A percentile compares a stretch with the other conserved stretches of the same genome.
These are phyloP conservation scores for Artemisia princeps DNA, from an alignment of 140 eudicot genomes.

Conservation along the genomic window DNA sequence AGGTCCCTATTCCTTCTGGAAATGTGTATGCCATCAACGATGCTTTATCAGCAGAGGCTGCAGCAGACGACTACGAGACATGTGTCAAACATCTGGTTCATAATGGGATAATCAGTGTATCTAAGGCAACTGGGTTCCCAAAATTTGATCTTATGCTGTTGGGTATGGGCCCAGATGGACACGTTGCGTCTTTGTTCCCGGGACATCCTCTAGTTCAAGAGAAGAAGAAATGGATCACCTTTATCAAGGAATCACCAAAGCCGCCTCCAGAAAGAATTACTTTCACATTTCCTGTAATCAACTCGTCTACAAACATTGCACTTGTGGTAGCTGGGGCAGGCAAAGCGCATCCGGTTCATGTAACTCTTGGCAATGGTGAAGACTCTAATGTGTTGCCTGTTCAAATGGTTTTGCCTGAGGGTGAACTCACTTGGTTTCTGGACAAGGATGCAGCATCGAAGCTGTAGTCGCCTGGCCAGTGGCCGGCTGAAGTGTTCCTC, in stretches of 20 bases:
- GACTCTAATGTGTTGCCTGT: constrained; percentile 37
- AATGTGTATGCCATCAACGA: constrained; percentile 67
- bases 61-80: constrained; percentile 77
- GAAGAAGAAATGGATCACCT: constrained; percentile 67
- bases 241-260: constrained; percentile 81
- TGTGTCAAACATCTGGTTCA: constrained; percentile 49
- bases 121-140: constrained; percentile 49
- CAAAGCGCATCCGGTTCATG: constrained; percentile 53
- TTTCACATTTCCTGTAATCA: constrained; percentile 86
- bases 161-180: constrained; percentile 98
- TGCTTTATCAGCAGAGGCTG: constrained; percentile 62
- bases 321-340: constrained; percentile 70
- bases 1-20: constrained; percentile 72
- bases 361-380: constrained; percentile 41
- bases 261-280: constrained; percentile 92
- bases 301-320: constrained; percentile 65
- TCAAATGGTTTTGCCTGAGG: constrained; percentile 67
- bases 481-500: not conserved
- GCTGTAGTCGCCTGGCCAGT: constrained; percentile 23
- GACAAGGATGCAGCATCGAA: constrained; percentile 78
- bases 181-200: constrained; percentile 85
- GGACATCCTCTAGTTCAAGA: constrained; percentile 55
- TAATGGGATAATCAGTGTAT: constrained; percentile 35
- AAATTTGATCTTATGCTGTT: constrained; percentile 78
- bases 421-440: constrained; percentile 70